A percentile compares a stretch with the other conserved stretches of the same genome.
These are phyloP conservation scores for Phytophthora vignae DNA, from an alignment of 352 stramenopile species.

Conservation along the genomic window DNA sequence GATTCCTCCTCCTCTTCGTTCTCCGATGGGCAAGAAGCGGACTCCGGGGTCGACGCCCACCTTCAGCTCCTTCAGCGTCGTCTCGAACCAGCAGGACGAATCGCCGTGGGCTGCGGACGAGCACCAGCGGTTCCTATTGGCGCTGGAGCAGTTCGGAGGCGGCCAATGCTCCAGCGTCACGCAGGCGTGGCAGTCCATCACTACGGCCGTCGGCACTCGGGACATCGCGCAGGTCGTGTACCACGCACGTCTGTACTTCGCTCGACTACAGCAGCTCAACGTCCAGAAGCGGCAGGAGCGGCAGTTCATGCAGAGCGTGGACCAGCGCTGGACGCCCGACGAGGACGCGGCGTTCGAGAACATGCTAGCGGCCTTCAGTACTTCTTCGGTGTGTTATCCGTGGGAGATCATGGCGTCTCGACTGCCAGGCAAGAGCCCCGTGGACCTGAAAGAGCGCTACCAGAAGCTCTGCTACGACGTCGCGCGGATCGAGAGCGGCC, in stretches of 20 bases:
- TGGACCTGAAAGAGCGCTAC: constrained; percentile 71
- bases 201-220: constrained; percentile 60
- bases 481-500: constrained; percentile 67
- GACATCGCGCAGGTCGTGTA: constrained; percentile 49
- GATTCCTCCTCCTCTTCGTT: not conserved
- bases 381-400: constrained; percentile 50
- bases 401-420: constrained; percentile 68
- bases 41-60: constrained; percentile 3
- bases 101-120: constrained; percentile 63
- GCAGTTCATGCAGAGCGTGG: constrained; percentile 61
- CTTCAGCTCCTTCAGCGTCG: constrained; percentile 40
- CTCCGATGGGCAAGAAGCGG: constrained; percentile 32
- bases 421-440: constrained; percentile 58
- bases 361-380: constrained; percentile 57
- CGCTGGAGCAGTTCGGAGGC: constrained; percentile 68
- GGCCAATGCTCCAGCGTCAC: constrained; percentile 48
- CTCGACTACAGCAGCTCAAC: constrained; percentile 56
- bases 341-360: constrained; percentile 77
- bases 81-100: constrained; percentile 17
- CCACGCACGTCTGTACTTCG: constrained; percentile 64
- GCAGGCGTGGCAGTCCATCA: constrained; percentile 68
- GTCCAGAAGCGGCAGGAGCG: constrained; percentile 52
- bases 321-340: constrained; percentile 65
- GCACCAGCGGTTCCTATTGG: constrained; percentile 73
- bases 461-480: constrained; percentile 83